Percentiles rank a stretch among this genome's conserved stretches.
phyloP scores from a whole-genome alignment of 768 basidiomycete species.

The Xerocomellus dryophilus region DNA sequence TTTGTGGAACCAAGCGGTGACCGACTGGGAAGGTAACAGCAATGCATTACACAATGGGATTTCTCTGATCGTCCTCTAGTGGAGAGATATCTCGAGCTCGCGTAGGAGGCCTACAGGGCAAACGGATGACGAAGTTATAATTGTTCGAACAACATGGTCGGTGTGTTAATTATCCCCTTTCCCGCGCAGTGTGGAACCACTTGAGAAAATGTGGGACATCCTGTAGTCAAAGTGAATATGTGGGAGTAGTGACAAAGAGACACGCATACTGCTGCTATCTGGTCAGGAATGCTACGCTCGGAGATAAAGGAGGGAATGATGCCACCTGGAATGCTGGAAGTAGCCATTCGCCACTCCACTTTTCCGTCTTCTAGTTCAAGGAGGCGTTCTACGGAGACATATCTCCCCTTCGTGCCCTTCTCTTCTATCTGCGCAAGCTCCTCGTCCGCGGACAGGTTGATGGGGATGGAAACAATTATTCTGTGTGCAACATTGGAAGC shows the following conservation, averaged over 20 bases:
- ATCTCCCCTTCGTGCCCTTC: slow-evolving; percentile 62
- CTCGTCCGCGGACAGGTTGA: slow-evolving; percentile 58
- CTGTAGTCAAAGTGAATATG: slow-evolving; percentile 33
- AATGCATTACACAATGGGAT: background rate
- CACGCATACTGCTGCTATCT: slow-evolving; percentile 53
- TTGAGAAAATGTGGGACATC: slow-evolving; percentile 72
- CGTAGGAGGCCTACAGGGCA: slow-evolving; percentile 33
- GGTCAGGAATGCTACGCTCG: slow-evolving; percentile 57
- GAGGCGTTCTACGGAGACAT: slow-evolving; percentile 67
- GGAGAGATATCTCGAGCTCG: slow-evolving; percentile 83
- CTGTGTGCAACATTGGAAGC: slow-evolving; percentile 13
- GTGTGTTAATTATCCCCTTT: slow-evolving; percentile 1
- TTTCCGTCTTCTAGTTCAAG: slow-evolving; percentile 58
- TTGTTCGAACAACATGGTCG: background rate
- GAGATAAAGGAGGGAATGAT: slow-evolving; percentile 62
- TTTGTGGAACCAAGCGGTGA: slow-evolving; percentile 85
- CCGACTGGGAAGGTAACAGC: slow-evolving; percentile 84
- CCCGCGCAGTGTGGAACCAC: slow-evolving; percentile 50
- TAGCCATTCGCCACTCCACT: slow-evolving; percentile 80
- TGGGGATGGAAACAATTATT: slow-evolving; percentile 57
- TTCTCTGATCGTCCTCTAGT: slow-evolving; percentile 43
- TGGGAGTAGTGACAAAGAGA: background rate
- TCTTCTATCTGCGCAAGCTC: slow-evolving; percentile 61
- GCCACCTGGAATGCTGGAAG: slow-evolving; percentile 69
- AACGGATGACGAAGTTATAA: background rate